Evolutionary conservation across 345 rosid species (phyloP), one percentile per base, ranked within the genome.

Genomic region (Citrus inodora): DNA sequence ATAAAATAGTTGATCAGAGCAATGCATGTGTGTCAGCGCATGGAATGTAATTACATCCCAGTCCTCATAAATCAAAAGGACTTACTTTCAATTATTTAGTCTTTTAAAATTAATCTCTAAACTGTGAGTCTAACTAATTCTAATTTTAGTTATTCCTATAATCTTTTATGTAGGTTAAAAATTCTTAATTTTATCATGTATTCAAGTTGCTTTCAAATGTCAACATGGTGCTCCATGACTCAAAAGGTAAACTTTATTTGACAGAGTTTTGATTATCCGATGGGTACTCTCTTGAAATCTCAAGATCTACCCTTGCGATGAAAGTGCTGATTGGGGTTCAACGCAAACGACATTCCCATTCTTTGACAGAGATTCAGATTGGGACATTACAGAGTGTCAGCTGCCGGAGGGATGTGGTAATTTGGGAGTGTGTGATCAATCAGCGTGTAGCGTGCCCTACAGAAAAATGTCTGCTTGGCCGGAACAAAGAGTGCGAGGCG

Each of bases 231-330:
- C 85, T 93, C 1, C 40, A 81, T 30, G 86, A 93, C 25, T 27
- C 86, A 1, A 80, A 80, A 67, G 6, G 91, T 84, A 3, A 82
- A 79, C 5, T 90, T 84, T 40, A 1, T 83, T 17, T 87, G 92
- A 90, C 92, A 90, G 65, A 88, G 91, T 67, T 90, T 89, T n/a
- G 87, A 92, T 74, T 73, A 64, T 22, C 95, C 93, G 0, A 87
- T 88, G 2, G 95, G 88, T 32, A 88, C 94, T 2, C 85, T 93
- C 61, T 81, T 93, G 11, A 10, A 88, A 87, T 74, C 74, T 92
- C 1, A 77, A 38, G 63, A 40, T 85, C 28, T 87, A 73, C 76
- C 85, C 89, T 9, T 92, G 53, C 55, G 61, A 81, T 38, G 61
- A 76, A 59, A 61, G 79, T 74, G 89, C 79, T 6, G 76, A 76